Base-by-base conservation (phyloP, 2,329 filamentous ascomycete species). In the Fusarium metavorans region DNA sequence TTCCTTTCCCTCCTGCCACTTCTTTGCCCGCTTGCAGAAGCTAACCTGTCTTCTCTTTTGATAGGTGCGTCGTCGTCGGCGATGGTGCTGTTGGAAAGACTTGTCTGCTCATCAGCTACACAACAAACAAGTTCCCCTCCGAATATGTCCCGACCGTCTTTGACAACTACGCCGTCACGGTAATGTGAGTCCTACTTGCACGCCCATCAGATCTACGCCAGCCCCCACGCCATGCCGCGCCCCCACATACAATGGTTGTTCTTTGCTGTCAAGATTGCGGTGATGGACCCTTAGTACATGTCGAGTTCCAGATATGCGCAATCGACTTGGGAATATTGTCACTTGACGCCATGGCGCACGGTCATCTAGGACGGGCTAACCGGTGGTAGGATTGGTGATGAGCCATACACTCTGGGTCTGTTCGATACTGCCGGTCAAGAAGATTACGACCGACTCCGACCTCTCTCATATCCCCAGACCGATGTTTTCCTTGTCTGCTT, bases 111-210 rank as follows among this genome's bases (percentile, higher is more conserved):
- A 99, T 99, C 87, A 97, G 95, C 84, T 99, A 99, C 87, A 99
- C 97, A 76, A 99, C 97, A 76, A 99, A 99, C 90, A 98, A 98
- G 82, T 99, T 99, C 85, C 97, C 97, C 39, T 98, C 95, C 81
- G 97, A 99, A 95, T 99, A 99, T 85, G 97, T 99, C 68, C 97
- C 97, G 62, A 99, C 97, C 34, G 97, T 99, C 75, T 99, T 99
- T 85, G 97, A 99, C 86, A 99, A 99, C 87, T 99, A 99, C 90
- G 97, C 97, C 68, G 97, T 99, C 83, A 99, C 97, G 77, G 97
- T 99, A 78, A 99, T 99, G 97, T 98, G 90, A 92, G 95, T 92
- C 48, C 66, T 71, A 79, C 73, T 66, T 72, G 70, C 63, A 70
- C 64, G 45, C 65, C 59, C 59, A 59, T 70, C 60, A 62, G 68